Conservation (phyloP, 2,329 filamentous ascomycete genomes). For the Penicillium polonicum region DNA sequence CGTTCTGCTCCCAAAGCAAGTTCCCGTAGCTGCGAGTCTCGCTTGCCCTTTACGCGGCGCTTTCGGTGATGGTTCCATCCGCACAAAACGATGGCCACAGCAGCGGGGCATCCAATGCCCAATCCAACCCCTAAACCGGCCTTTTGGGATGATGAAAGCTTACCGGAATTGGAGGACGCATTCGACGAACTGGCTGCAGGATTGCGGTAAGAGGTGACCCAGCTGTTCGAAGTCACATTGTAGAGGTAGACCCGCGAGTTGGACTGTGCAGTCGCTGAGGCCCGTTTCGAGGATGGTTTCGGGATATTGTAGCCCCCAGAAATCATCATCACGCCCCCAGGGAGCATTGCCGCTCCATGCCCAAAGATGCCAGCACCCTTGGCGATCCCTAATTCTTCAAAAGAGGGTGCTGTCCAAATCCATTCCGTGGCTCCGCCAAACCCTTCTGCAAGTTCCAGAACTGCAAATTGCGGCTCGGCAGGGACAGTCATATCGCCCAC, state of each 20-base stretch:
- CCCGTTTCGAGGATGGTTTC: slow-evolving; percentile 40
- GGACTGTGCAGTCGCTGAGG: slow-evolving; percentile 26
- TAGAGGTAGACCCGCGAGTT: slow-evolving; percentile 57
- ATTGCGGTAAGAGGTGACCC: slow-evolving; percentile 58
- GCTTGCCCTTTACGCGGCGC: slow-evolving; percentile 41
- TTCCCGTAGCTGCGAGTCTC: slow-evolving; percentile 57
- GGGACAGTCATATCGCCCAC: slow-evolving; percentile 75
- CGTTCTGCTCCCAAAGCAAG: slow-evolving; percentile 53
- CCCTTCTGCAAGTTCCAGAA: slow-evolving; percentile 72
- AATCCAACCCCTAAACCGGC: slow-evolving; percentile 65
- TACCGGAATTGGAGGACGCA: slow-evolving; percentile 16
- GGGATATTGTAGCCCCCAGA: slow-evolving; percentile 58
- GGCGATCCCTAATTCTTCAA: slow-evolving; percentile 41
- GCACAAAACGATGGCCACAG: slow-evolving; percentile 49
- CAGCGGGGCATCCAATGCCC: slow-evolving; percentile 60
- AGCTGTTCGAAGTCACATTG: slow-evolving; percentile 61
- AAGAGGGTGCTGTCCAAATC: slow-evolving; percentile 44
- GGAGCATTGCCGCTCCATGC: slow-evolving; percentile 61
- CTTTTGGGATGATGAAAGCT: slow-evolving; percentile 41
- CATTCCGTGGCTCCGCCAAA: slow-evolving; percentile 58
- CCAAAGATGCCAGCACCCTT: slow-evolving; percentile 56
- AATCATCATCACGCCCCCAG: slow-evolving; percentile 62
- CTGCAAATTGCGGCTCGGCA: slow-evolving; percentile 75
- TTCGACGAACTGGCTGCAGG: slow-evolving; percentile 28
- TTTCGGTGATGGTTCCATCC: slow-evolving; percentile 54